Evolutionary conservation across 352 stramenopile genomes (phyloP).

Genomic region (Pythium rishiriense): DNA sequence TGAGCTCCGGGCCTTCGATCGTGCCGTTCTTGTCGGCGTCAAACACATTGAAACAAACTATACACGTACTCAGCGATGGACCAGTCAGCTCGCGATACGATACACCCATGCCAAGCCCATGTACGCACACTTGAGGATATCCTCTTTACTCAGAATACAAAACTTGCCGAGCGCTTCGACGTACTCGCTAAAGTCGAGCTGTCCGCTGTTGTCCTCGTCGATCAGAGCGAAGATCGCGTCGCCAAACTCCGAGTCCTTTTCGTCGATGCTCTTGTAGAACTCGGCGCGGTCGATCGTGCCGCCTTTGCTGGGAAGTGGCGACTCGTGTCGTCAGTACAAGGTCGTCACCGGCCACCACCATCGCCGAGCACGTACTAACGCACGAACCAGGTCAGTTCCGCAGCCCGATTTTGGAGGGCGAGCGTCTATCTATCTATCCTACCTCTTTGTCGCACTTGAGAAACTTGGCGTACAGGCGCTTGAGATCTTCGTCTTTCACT

Average conservation of each 20-base stretch:
- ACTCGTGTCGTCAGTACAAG: too few relatives aligned
- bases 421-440: too few relatives aligned
- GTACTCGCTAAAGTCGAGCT: conserved; percentile 76
- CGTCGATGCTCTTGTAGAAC: conserved; percentile 69
- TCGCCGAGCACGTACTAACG: too few relatives aligned
- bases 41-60: conserved; percentile 83
- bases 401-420: too few relatives aligned
- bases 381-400: too few relatives aligned
- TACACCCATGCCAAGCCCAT: background rate
- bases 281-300: conserved; percentile 67
- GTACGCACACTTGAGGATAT: conserved; percentile 66
- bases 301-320: conserved; percentile 43
- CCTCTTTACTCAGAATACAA: conserved; percentile 69
- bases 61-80: too few relatives aligned
- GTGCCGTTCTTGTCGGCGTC: conserved; percentile 71
- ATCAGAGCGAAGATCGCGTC: conserved; percentile 77
- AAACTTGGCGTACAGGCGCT: conserved; percentile 55
- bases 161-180: conserved; percentile 77
- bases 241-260: conserved; percentile 69
- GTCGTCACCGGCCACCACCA: too few relatives aligned
- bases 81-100: too few relatives aligned
- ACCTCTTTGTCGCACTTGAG: conserved; percentile 72
- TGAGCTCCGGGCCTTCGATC: conserved; percentile 68
- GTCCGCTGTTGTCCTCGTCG: conserved; percentile 70
- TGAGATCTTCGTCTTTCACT: conserved; percentile 66